Conservation (phyloP, 2,329 filamentous ascomycete genomes). For the Talaromyces sp. region DNA sequence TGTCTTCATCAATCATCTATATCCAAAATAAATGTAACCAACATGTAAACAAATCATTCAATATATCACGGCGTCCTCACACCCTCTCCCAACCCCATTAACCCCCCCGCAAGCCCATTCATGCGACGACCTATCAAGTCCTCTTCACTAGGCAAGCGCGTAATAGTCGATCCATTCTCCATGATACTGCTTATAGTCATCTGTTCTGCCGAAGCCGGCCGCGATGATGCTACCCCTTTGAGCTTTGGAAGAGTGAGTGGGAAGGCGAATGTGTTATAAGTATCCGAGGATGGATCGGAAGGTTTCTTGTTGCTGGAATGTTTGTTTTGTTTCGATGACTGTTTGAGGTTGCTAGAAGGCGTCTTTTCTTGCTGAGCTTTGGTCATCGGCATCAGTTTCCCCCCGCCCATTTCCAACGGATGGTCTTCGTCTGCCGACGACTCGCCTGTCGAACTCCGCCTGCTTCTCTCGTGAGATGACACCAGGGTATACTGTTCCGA, state of each 20-base stretch:
- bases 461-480: slow-evolving; percentile 33
- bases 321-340: neutral
- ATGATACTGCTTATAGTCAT: neutral
- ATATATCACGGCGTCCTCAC: slow-evolving; percentile 13
- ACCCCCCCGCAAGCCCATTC: slow-evolving; percentile 14
- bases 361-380: neutral
- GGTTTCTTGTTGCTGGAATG: neutral
- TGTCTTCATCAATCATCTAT: neutral
- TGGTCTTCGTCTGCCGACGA: slow-evolving; percentile 74
- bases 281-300: neutral
- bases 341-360: neutral
- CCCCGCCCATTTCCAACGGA: slow-evolving; percentile 74
- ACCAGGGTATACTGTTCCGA: neutral
- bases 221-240: slow-evolving; percentile 15
- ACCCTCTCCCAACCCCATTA: slow-evolving; percentile 15
- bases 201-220: neutral
- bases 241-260: slow-evolving; percentile 23
- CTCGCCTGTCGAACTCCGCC: slow-evolving; percentile 47
- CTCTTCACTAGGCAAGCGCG: slow-evolving; percentile 53
- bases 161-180: slow-evolving; percentile 14
- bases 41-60: neutral
- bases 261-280: slow-evolving; percentile 23
- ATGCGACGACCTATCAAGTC: slow-evolving; percentile 43
- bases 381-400: slow-evolving; percentile 22
- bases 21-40: neutral